Evolutionary conservation across 768 basidiomycete species (phyloP), one percentile per base, ranked within the genome.

Genomic region (Lepiota subincarnata): DNA sequence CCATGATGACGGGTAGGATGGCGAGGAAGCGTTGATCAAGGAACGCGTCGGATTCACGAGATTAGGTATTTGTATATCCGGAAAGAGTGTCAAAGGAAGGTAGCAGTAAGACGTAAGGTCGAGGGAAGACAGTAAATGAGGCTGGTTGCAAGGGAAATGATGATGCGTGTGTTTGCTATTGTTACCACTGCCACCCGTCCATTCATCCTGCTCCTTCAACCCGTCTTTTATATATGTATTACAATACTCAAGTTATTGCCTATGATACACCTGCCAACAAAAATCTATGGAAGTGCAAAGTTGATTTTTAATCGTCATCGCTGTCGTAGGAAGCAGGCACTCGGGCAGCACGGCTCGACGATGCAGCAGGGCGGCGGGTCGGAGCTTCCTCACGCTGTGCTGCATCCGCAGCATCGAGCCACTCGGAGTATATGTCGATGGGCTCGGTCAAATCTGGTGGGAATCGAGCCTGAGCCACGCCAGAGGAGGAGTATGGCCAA

Each of bases 351-450:
- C 84, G 64, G 72, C 83, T 70, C 64, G 84, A 71, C 0, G 88
- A 89, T 2, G 83, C 76, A 22, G 76, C 70, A 2, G 81, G 76
- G 39, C 84, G 80, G 36, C 82, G 80, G 20, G 72, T 63, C 3
- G 76, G 74, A 13, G 79, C 80, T 14, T 79, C 80, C 45, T 86
- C 82, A 55, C 74, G 79, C 65, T 90, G 86, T 31, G 89, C 89
- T 7, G 87, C 85, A 65, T 92, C 89, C 5, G 89, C 87, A 45
- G 89, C 89, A 65, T 92, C 89, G 57, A 92, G 90, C 91, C 91
- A 93, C 64, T 91, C 89, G 6, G 90, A 91, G 66, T 92, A 93
- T 26, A 93, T 89, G 67, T 93, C 91, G 53, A 93, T 83, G 13
- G 91, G 82, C 60, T 92, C 91, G 1, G 90, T 91, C 48, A 93